Evolutionary conservation across 2,329 filamentous ascomycete species (phyloP).

Genomic region (Botryotinia globosa): DNA sequence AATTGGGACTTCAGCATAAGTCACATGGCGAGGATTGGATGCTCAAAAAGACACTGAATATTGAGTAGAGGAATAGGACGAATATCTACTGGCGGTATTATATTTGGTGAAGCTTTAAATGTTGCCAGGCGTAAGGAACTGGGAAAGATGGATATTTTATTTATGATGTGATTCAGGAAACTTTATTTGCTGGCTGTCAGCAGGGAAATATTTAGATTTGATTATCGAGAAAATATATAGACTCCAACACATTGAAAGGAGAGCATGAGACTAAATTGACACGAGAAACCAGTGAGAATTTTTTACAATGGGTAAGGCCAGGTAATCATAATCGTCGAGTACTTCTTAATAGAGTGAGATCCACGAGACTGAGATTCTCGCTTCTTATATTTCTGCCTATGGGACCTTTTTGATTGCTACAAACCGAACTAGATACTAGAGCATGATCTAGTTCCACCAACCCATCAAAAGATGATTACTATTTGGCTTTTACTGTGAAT

Average conservation of each 20-base stretch:
- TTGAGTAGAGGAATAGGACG: background rate
- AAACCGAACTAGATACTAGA: background rate
- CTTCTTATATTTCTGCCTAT: background rate
- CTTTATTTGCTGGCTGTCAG: background rate
- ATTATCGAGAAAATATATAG: background rate
- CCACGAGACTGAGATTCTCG: background rate
- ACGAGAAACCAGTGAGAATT: background rate
- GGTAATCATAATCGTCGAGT: background rate
- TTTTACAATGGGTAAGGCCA: background rate
- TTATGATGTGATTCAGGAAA: background rate
- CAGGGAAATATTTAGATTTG: background rate
- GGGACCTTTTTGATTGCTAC: rapidly evolving
- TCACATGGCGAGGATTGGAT: background rate
- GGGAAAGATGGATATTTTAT: background rate
- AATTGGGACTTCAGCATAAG: background rate
- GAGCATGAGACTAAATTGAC: background rate
- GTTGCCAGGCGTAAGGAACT: background rate
- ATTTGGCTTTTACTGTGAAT: background rate
- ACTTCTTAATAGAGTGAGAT: background rate
- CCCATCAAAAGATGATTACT: background rate
- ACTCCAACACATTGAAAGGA: background rate
- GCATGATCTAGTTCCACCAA: background rate
- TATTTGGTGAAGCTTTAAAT: background rate
- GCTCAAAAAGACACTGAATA: background rate
- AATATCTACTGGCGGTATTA: background rate